Conservation (phyloP, 805 yeast genomes). For the Starmerella riodocensis region DNA sequence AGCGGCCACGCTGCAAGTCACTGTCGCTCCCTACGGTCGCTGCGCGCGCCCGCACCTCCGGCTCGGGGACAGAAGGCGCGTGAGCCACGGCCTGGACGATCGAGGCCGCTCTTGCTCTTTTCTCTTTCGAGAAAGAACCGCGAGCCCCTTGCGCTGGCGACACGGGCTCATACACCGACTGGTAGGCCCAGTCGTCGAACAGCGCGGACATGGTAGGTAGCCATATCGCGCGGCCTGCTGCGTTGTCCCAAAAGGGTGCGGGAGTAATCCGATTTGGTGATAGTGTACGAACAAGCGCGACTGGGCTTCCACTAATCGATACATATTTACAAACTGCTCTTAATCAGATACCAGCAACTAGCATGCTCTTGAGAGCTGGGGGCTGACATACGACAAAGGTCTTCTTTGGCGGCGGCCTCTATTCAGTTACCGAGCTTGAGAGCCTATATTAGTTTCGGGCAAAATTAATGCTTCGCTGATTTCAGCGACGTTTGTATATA, state of each 20-base stretch:
- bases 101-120: conserved; percentile 16
- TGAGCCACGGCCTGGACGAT: conserved; percentile 1
- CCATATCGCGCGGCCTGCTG: background rate
- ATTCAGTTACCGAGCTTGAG: no score
- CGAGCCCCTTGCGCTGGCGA: conserved; percentile 1
- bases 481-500: conserved; percentile 50
- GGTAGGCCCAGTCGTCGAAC: conserved; percentile 28
- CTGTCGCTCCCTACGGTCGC: background rate
- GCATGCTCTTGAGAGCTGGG: no score
- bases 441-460: no score
- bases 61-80: conserved; percentile 15
- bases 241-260: background rate
- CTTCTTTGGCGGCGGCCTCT: no score
- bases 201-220: conserved; percentile 15
- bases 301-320: no score
- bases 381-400: no score
- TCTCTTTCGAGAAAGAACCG: conserved; percentile 14
- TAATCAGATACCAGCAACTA: no score
- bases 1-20: background rate
- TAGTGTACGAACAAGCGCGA: no score
- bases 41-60: conserved; percentile 18
- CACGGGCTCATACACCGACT: conserved; percentile 15
- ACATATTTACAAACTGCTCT: no score
- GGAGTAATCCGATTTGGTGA: no score
- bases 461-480: no score